Conservation (phyloP, 2,329 filamentous ascomycete species). For the Pyrenophora seminiperda region DNA sequence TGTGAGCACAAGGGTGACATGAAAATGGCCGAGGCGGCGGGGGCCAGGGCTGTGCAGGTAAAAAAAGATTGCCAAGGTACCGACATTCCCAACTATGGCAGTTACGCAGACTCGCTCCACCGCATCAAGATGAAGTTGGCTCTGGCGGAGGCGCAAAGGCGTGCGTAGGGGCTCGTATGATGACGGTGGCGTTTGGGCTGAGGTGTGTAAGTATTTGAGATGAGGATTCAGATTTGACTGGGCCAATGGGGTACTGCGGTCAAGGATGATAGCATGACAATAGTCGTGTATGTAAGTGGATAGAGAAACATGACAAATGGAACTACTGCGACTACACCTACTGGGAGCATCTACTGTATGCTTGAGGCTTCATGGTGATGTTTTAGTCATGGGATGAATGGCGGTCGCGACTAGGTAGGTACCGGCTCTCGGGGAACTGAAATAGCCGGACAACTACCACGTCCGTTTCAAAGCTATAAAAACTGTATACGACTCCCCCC, state of each 20-base stretch:
- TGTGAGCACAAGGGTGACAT: conserved; percentile 35
- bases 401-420: no score
- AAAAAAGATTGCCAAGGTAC: conserved; percentile 35
- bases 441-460: neutral
- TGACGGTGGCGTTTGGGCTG: neutral
- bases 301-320: neutral
- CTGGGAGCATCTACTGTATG: neutral
- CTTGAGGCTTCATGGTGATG: neutral
- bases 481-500: no score
- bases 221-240: neutral
- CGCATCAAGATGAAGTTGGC: conserved; percentile 25
- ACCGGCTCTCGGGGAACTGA: no score
- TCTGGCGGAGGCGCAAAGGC: neutral
- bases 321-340: no score
- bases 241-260: neutral
- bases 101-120: conserved; percentile 29
- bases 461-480: no score
- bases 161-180: neutral
- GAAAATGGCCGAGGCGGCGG: conserved; percentile 24
- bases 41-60: conserved; percentile 35
- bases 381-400: neutral
- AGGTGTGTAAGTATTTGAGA: neutral
- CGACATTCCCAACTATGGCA: conserved; percentile 33
- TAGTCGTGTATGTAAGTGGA: neutral
- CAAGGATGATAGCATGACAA: neutral